A percentile compares a stretch with the other conserved stretches of the same genome.
Evolutionary conservation across 441 rosid genomes (phyloP).

Genomic region (Populus trichocarpa): DNA sequence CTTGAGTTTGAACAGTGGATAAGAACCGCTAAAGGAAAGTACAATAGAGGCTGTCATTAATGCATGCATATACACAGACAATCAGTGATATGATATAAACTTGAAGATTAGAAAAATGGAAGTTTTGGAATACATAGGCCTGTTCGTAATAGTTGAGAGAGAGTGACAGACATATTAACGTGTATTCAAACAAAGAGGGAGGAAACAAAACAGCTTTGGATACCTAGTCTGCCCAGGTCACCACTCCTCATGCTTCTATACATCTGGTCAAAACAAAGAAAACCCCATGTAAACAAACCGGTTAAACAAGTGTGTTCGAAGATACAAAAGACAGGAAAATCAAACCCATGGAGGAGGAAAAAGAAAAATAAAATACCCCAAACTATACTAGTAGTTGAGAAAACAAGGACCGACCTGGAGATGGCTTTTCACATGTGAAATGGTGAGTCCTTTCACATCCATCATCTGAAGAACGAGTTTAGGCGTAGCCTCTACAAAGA

Average conservation of each 20-base stretch:
- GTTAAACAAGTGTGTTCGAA: neutral
- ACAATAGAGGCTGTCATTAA: constrained; percentile 22
- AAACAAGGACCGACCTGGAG: constrained; percentile 55
- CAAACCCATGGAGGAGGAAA: neutral
- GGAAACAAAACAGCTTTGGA: neutral
- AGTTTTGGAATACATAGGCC: neutral
- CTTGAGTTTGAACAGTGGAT: constrained; percentile 18
- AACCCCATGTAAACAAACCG: neutral
- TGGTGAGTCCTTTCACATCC: constrained; percentile 97
- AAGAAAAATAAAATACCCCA: neutral
- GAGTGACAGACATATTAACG: neutral
- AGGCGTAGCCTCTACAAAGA: constrained; percentile 80
- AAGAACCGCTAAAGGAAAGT: constrained; percentile 39
- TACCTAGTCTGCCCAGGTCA: constrained; percentile 52
- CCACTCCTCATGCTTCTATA: constrained; percentile 73
- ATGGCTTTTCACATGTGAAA: constrained; percentile 98
- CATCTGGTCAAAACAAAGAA: constrained; percentile 41
- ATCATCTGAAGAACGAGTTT: constrained; percentile 91
- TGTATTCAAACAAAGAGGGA: neutral
- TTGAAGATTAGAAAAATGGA: neutral
- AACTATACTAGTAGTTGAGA: neutral
- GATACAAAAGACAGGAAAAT: constrained; percentile 6
- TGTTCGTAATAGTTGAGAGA: neutral
- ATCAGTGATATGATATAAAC: neutral
- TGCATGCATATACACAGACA: constrained; percentile 12